Evolutionary conservation across 768 basidiomycete species (phyloP), one percentile per base, ranked within the genome.

Genomic region (Kwoniella dejecticola): DNA sequence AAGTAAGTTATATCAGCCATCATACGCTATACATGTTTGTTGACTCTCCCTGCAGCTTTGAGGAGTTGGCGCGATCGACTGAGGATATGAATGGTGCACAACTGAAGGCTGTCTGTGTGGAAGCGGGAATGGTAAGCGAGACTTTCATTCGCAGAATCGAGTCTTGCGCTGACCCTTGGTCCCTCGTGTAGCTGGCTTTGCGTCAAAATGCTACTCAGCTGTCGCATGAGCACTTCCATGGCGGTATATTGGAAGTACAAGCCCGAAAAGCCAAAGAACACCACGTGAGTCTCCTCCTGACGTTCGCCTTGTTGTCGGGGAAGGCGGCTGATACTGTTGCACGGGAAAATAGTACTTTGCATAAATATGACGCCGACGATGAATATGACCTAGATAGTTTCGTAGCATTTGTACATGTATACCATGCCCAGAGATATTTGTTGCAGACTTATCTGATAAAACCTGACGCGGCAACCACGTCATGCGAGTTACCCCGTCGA

Each of bases 181-280:
- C 52, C 54, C 46, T 44, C 13, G 26, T 24, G 7, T 30, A 75
- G 73, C 60, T 75, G 17, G 73, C 73, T 2, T 81, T 98, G 40
- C 83, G 96, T 68, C 94, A 97, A 79, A 94, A 94, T 29, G 91
- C 92, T 15, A 86, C 86, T 15, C 88, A 88, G 78, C 80, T 97
- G 58, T 87, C 85, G 27, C 95, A 98, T 69, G 96, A 99, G 79
- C 93, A 98, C 78, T 98, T 96, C 84, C 81, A 97, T 76, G 90
- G 88, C 48, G 62, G 77, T 66, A 57, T 77, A 42, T 57, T 79
- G 52, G 80, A 97, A 88, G 80, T 98, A 58, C 95, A 98, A 85
- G 91, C 91, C 81, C 94, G 97, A 87, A 99, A 99, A 87, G 98
- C 98, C 86, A 98, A 98, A 76, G 88, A 91, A 75, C 87, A 97